These are phyloP conservation scores for Neurospora sp. DNA, from an alignment of 495 filamentous ascomycete species.

Conservation along the genomic window DNA sequence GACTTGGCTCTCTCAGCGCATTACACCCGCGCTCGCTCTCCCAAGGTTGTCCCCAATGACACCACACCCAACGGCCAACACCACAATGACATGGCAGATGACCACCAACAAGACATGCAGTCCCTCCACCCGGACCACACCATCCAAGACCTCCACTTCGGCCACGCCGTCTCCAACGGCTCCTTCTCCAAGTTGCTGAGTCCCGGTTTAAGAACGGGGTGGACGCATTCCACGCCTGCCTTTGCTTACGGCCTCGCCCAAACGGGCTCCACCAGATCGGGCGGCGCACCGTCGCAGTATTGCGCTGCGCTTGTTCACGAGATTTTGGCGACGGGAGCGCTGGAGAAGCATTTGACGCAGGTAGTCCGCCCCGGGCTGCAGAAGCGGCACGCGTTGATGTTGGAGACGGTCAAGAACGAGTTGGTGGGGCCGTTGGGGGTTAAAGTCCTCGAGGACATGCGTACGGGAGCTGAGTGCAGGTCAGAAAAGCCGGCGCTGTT, in stretches of 20 bases:
- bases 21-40: background rate
- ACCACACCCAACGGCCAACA: background rate
- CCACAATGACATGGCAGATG: background rate
- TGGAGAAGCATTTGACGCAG: constrained; percentile 34
- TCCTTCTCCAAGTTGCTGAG: constrained; percentile 79
- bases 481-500: constrained; percentile 22
- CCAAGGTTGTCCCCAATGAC: too few species aligned
- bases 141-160: constrained; percentile 35
- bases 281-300: constrained; percentile 68
- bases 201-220: constrained; percentile 71
- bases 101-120: background rate
- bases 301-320: constrained; percentile 54
- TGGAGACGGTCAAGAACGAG: constrained; percentile 42
- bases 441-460: constrained; percentile 9
- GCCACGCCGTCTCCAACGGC: constrained; percentile 70
- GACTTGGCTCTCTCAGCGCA: constrained; percentile 6
- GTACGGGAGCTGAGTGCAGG: background rate
- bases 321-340: constrained; percentile 40
- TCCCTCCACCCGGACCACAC: background rate
- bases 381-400: constrained; percentile 42
- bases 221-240: constrained; percentile 64
- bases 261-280: constrained; percentile 60
- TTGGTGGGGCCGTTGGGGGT: constrained; percentile 55
- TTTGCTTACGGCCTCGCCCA: constrained; percentile 58
- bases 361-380: constrained; percentile 45